These are phyloP conservation scores for Melampsora americana DNA, from an alignment of 1,284 basidiomycete genomes.

Conservation along the genomic window DNA sequence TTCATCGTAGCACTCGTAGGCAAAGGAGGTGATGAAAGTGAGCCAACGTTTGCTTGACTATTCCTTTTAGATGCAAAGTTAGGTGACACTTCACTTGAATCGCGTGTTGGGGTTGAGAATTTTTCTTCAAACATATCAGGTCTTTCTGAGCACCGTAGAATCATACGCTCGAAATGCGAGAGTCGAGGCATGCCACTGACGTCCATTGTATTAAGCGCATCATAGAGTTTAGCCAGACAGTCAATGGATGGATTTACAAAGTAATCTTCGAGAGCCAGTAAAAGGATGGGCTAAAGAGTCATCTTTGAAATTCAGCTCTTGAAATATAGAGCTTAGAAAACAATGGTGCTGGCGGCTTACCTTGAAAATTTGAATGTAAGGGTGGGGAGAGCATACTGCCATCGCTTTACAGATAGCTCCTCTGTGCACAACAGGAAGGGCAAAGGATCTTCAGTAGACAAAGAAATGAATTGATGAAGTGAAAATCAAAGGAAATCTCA, in stretches of 20 bases:
- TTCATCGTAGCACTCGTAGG: not conserved
- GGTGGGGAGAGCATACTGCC: slow-evolving; percentile 90
- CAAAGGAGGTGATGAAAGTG: slow-evolving; percentile 14
- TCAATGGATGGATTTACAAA: slow-evolving; percentile 81
- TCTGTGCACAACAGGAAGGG: slow-evolving; percentile 57
- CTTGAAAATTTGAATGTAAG: slow-evolving; percentile 97
- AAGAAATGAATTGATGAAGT: not conserved
- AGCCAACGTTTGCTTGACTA: slow-evolving; percentile 20
- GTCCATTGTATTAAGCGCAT: slow-evolving; percentile 87
- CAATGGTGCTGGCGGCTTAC: slow-evolving; percentile 58
- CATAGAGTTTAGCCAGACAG: slow-evolving; percentile 80
- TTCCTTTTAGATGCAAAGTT: not conserved
- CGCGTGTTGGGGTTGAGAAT: slow-evolving; percentile 45
- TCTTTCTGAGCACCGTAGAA: slow-evolving; percentile 82
- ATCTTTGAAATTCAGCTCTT: slow-evolving; percentile 18
- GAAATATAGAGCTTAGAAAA: slow-evolving; percentile 38
- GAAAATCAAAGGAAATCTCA: slow-evolving; percentile 55
- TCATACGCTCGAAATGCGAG: slow-evolving; percentile 74
- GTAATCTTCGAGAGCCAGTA: slow-evolving; percentile 94
- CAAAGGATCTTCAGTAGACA: not conserved
- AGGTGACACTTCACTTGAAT: not conserved
- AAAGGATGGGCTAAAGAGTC: slow-evolving; percentile 70
- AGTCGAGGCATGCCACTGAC: slow-evolving; percentile 73
- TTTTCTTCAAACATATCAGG: slow-evolving; percentile 86
- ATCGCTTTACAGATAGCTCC: slow-evolving; percentile 93